Percentiles rank a stretch among this genome's conserved stretches.
Conservation (phyloP, 495 filamentous ascomycete species). For the Letharia columbiana region DNA sequence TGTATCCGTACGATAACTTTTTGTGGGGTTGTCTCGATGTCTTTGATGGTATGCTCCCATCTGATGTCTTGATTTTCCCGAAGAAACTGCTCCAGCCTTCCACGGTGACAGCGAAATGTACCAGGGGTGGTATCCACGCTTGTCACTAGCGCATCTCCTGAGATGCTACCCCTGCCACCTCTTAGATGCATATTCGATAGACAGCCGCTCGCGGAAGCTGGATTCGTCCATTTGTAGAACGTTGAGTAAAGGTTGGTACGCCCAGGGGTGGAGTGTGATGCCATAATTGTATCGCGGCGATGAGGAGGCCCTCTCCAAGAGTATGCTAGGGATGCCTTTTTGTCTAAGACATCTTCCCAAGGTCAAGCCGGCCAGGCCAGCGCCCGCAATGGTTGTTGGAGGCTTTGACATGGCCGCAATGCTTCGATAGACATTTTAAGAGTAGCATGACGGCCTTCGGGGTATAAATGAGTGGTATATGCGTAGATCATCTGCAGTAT, state of each 20-base stretch:
- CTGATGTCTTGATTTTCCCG: conserved; percentile 30
- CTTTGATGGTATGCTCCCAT: conserved; percentile 28
- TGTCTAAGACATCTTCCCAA: conserved; percentile 30
- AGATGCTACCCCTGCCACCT: conserved; percentile 27
- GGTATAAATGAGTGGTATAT: background rate
- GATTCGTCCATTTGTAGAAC: conserved; percentile 31
- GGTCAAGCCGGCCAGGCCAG: conserved; percentile 30
- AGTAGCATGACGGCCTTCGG: background rate
- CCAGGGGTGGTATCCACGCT: background rate
- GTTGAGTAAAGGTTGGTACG: conserved; percentile 32
- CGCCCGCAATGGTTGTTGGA: conserved; percentile 30
- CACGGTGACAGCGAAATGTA: conserved; percentile 31
- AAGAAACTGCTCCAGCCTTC: conserved; percentile 29
- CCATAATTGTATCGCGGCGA: conserved; percentile 27
- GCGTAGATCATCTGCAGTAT: too few relatives aligned
- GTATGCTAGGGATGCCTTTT: conserved; percentile 26
- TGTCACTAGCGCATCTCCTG: conserved; percentile 24
- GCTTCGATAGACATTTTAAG: background rate
- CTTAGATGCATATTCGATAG: conserved; percentile 25
- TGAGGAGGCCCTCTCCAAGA: background rate
- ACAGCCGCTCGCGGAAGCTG: conserved; percentile 26
- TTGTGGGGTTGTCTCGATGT: conserved; percentile 10
- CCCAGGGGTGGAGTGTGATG: conserved; percentile 31
- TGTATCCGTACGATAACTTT: conserved; percentile 16
- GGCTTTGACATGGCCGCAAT: conserved; percentile 13